A percentile compares a stretch with the other conserved stretches of the same genome.
These are phyloP conservation scores for Scorias spongiosa DNA, from an alignment of 2,329 filamentous ascomycete species.

Conservation along the genomic window DNA sequence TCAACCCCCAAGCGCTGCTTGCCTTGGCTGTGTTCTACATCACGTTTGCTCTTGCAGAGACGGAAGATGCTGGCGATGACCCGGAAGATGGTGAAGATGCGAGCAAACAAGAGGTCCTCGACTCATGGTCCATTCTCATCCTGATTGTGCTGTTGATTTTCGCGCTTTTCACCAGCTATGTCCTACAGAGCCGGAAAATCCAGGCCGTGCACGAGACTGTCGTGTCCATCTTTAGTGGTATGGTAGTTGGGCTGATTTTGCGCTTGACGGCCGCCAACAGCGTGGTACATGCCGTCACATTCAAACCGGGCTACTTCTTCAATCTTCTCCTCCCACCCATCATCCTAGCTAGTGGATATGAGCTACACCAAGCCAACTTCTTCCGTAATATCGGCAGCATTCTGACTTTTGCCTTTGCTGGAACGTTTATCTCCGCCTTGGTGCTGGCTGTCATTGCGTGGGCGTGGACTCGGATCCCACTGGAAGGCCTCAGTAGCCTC, in stretches of 20 bases:
- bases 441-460: constrained; percentile 80
- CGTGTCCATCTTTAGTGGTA: constrained; percentile 94
- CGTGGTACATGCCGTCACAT: constrained; percentile 81
- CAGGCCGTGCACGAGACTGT: constrained; percentile 97
- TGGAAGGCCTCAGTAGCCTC: constrained; percentile 64
- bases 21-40: not conserved
- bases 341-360: constrained; percentile 92
- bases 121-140: constrained; percentile 96
- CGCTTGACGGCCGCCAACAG: constrained; percentile 66
- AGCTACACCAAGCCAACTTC: constrained; percentile 96
- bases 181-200: constrained; percentile 89
- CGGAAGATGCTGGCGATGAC: not conserved
- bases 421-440: constrained; percentile 93
- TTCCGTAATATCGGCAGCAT: constrained; percentile 97
- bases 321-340: constrained; percentile 97
- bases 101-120: constrained; percentile 82
- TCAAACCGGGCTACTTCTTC: constrained; percentile 99
- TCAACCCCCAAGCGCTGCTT: not conserved
- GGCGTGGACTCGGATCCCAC: constrained; percentile 73
- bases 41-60: not conserved
- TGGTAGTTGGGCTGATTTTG: constrained; percentile 84
- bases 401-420: constrained; percentile 90
- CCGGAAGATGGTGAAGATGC: constrained; percentile 52
- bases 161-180: constrained; percentile 93
- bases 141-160: constrained; percentile 85